Conservation (phyloP, 1,139 yeast species). For the Candida frijolesensis region DNA sequence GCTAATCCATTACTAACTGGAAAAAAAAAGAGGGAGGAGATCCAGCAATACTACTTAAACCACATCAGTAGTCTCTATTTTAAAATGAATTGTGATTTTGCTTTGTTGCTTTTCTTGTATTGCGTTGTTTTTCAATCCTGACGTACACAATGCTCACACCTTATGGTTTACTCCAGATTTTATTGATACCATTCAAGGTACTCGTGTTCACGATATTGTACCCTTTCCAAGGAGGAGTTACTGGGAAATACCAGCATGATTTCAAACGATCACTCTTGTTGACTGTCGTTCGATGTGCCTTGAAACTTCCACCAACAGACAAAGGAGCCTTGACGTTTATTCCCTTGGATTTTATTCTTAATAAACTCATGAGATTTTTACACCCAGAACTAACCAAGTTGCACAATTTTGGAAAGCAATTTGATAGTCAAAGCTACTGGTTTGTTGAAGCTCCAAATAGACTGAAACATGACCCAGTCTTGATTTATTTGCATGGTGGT, state of each 20-base stretch:
- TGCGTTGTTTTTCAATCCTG: not conserved
- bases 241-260: conserved; percentile 4
- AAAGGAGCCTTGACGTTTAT: conserved; percentile 1
- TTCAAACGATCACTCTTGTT: not conserved
- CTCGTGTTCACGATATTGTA: not conserved
- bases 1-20: conserved; percentile 1
- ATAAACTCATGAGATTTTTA: conserved; percentile 8
- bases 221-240: conserved; percentile 2
- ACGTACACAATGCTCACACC: not conserved
- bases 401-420: conserved; percentile 37
- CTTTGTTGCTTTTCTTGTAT: not conserved
- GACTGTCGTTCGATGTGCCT: not conserved
- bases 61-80: too few species aligned
- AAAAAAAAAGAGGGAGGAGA: not conserved
- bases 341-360: conserved; percentile 7
- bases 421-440: conserved; percentile 39
- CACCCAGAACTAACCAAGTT: conserved; percentile 16
- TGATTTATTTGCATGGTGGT: conserved; percentile 47
- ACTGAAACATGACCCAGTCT: conserved; percentile 33
- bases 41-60: not conserved
- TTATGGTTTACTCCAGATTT: not conserved
- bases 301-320: not conserved
- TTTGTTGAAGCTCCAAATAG: conserved; percentile 32
- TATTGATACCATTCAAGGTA: not conserved
- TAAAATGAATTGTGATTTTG: too few species aligned